These are phyloP conservation scores for Thalia dealbata DNA, from an alignment of 176 grass and related monocot genomes.

Conservation along the genomic window DNA sequence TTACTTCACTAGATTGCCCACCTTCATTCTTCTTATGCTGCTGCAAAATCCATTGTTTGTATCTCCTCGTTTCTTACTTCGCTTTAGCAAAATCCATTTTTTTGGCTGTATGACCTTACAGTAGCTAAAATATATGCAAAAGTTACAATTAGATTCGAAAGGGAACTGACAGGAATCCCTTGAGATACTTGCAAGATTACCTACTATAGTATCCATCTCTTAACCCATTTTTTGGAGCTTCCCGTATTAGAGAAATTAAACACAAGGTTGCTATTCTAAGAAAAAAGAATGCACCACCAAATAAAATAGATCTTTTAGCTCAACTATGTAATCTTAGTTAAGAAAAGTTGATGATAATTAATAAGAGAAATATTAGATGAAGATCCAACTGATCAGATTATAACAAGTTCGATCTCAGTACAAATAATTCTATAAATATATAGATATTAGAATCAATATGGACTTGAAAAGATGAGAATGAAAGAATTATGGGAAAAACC, in stretches of 20 bases:
- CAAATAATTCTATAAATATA: no score
- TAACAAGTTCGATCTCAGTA: no score
- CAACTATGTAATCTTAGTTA: background rate
- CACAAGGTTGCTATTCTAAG: no score
- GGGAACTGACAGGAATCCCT: constrained; percentile 38
- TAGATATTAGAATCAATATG: background rate
- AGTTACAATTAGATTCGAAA: background rate
- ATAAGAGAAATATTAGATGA: background rate
- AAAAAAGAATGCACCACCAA: background rate
- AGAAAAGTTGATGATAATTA: background rate
- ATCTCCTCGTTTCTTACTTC: constrained; percentile 41
- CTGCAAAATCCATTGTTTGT: constrained; percentile 43
- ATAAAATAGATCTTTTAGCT: background rate
- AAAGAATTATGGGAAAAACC: no score
- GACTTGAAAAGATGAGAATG: no score
- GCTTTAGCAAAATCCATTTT: constrained; percentile 24
- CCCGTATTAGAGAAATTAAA: no score
- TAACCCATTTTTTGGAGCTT: no score
- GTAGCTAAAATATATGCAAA: background rate
- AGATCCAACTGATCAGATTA: background rate
- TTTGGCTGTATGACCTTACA: background rate
- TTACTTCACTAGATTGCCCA: background rate
- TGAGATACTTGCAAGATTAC: constrained; percentile 46
- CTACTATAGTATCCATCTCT: no score
- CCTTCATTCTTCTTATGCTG: constrained; percentile 23